Percentiles rank a stretch among this genome's conserved stretches.
phyloP scores from a whole-genome alignment of 495 filamentous ascomycete species.

The Penicillium parvum region DNA sequence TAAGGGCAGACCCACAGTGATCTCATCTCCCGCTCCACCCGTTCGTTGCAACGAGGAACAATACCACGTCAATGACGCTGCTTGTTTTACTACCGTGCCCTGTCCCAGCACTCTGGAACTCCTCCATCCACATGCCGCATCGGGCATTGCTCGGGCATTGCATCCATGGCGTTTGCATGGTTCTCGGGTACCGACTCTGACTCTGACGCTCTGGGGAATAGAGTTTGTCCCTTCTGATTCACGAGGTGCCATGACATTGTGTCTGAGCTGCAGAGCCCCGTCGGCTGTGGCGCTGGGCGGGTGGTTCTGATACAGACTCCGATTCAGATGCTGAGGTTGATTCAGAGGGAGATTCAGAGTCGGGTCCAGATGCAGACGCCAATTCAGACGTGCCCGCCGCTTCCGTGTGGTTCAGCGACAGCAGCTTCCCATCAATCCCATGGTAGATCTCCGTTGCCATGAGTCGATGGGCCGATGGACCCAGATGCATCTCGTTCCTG shows the following conservation, averaged over 20 bases:
- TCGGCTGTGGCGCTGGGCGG: slow-evolving; percentile 16
- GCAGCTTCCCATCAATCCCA: slow-evolving; percentile 37
- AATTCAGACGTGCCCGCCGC: too few species aligned
- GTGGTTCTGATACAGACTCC: background rate
- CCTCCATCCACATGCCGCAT: slow-evolving; percentile 11
- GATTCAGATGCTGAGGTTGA: background rate
- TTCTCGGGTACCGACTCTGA: slow-evolving; percentile 13
- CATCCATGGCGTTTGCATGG: slow-evolving; percentile 3
- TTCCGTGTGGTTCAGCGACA: slow-evolving; percentile 11
- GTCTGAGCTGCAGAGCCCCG: slow-evolving; percentile 25
- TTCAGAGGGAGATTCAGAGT: too few species aligned
- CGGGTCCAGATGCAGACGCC: too few species aligned
- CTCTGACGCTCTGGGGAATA: background rate
- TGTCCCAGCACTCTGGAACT: background rate
- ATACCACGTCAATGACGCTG: too few species aligned
- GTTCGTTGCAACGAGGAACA: slow-evolving; percentile 15
- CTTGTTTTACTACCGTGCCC: slow-evolving; percentile 21
- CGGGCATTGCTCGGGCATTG: too few species aligned
- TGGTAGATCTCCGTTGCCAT: slow-evolving; percentile 44
- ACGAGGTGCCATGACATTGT: slow-evolving; percentile 23
- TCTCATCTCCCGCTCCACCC: slow-evolving; percentile 14
- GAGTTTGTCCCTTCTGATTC: slow-evolving; percentile 3
- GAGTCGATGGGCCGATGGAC: slow-evolving; percentile 45
- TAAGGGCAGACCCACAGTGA: too few species aligned
- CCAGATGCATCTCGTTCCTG: slow-evolving; percentile 53